Evolutionary conservation across 768 basidiomycete species (phyloP), one percentile per base, ranked within the genome.

Genomic region (Pholiota microspora): DNA sequence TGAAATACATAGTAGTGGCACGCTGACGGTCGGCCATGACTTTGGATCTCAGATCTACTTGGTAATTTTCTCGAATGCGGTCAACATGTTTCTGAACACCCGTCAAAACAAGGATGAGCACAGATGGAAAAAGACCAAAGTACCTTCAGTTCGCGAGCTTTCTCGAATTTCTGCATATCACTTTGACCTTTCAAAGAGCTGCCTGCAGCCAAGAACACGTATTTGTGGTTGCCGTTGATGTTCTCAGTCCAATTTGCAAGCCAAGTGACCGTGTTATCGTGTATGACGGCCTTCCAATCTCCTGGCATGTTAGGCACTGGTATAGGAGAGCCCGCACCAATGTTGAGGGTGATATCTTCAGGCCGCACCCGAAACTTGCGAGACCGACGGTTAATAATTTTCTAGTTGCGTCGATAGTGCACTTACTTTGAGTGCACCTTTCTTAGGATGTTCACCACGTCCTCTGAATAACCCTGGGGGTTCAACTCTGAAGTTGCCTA

Each of bases 1-100:
- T 98, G 73, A 99, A 93, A 71, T 99, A 99, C 88, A 99, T 91
- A 13, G 97, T 91, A 1, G 96, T 98, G n/a, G 97, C 97, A 23
- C 96, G 87, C 71, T 98, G 96, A 29, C 97, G 87, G 59, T 92
- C 89, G 8, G 87, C 89, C 90, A 94, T 98, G 55, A 94, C 83
- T 70, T 97, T 98, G 49, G 81, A 86, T 73, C 83, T 92, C 52
- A 98, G 75, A 54, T 97, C 93, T 16, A 71, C 76, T 7, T 78
- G 84, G 69, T 99, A 99, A 67, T 97, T 94, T 58, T 85, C 73
- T 44, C 97, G 90, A 58, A 99, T 96, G 51, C 83, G 81, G 60
- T 92, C 94, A 59, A 99, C 92, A 64, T 98, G 85, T 60, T 83
- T 84, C 95, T 98, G 67, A 28, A 53, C 31, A 44, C 9, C 31